phyloP scores from a whole-genome alignment of 257 asterid species.

The Solanum habrochaites region DNA sequence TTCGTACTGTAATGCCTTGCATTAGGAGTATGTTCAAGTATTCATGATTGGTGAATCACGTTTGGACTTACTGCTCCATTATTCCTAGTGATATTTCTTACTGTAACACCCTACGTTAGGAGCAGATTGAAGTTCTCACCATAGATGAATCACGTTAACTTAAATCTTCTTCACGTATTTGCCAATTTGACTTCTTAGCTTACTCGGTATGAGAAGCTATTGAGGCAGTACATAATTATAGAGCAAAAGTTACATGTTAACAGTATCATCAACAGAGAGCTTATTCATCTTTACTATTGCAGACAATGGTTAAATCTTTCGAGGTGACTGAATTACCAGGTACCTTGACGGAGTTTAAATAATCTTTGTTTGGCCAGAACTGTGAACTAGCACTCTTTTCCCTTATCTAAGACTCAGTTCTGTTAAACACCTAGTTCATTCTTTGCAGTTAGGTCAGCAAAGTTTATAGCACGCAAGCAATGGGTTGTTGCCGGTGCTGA shows the following conservation, averaged over 20 bases:
- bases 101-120: neutral
- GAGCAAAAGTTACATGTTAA: neutral
- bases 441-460: slow-evolving; percentile 90
- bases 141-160: neutral
- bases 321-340: slow-evolving; percentile 98
- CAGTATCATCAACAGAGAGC: neutral
- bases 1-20: neutral
- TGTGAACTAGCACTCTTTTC: neutral
- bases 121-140: neutral
- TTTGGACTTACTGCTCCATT: neutral
- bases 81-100: neutral
- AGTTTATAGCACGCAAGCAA: slow-evolving; percentile 86
- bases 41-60: neutral
- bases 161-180: neutral
- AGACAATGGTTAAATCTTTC: slow-evolving; percentile 88
- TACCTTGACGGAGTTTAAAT: slow-evolving; percentile 12
- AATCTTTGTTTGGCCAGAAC: slow-evolving; percentile 4
- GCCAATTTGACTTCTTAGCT: neutral
- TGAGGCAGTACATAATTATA: neutral
- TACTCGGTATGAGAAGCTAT: neutral
- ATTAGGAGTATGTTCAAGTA: neutral
- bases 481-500: slow-evolving; percentile 99
- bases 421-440: slow-evolving; percentile 6
- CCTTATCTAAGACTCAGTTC: neutral
- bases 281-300: slow-evolving; percentile 16